phyloP scores from a whole-genome alignment of 345 rosid species.

The Aquilaria yunnanensis region DNA sequence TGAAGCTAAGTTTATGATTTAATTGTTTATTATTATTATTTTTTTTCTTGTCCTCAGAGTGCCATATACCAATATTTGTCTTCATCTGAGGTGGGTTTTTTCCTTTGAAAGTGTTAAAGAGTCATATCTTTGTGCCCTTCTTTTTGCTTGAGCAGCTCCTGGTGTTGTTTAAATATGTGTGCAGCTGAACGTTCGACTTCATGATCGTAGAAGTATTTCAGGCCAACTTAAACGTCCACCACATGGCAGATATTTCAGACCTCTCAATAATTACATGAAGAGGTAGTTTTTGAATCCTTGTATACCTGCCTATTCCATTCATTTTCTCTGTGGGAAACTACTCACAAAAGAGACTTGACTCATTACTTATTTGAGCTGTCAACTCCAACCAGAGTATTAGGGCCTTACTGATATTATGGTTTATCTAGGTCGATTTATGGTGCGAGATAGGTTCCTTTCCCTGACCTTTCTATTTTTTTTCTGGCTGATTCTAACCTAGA shows the following conservation, averaged over 20 bases:
- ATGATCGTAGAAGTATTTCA: slow-evolving; percentile 63
- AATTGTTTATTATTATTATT: background rate
- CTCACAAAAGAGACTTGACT: no score
- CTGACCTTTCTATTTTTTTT: background rate
- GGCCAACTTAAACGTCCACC: slow-evolving; percentile 45
- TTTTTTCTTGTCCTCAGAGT: slow-evolving; percentile 48
- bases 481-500: background rate
- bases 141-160: background rate
- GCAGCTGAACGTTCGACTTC: slow-evolving; percentile 62
- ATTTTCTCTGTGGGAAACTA: background rate
- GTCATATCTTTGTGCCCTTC: background rate
- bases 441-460: no score
- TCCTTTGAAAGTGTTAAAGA: slow-evolving; percentile 12
- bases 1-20: slow-evolving; percentile 1
- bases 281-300: slow-evolving; percentile 26
- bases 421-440: background rate
- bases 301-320: no score
- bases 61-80: slow-evolving; percentile 76
- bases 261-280: slow-evolving; percentile 17
- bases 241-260: slow-evolving; percentile 23
- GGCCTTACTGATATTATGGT: background rate
- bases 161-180: slow-evolving; percentile 15
- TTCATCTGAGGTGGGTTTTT: slow-evolving; percentile 69
- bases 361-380: slow-evolving; percentile 1
- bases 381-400: background rate